phyloP scores from a whole-genome alignment of 2,329 filamentous ascomycete genomes.

The Ophiocordyceps robertsii region DNA sequence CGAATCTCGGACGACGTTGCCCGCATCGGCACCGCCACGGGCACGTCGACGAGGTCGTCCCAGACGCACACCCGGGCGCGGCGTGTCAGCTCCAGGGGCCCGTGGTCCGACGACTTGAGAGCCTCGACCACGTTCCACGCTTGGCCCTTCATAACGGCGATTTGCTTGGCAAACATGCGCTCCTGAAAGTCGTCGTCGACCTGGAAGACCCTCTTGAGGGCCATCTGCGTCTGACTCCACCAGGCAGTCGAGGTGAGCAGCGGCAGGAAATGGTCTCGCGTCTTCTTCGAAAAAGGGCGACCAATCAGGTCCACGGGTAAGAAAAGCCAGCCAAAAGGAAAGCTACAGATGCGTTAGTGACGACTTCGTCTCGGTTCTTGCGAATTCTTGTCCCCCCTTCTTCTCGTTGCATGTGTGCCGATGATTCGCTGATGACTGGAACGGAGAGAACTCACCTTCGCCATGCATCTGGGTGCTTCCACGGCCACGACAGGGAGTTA shows the following conservation, averaged over 20 bases:
- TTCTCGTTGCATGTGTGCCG: too few species aligned
- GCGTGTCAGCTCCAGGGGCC: slow-evolving; percentile 82
- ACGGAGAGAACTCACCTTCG: slow-evolving; percentile 28
- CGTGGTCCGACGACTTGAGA: slow-evolving; percentile 82
- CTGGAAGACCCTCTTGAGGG: slow-evolving; percentile 75
- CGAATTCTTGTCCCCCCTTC: background rate
- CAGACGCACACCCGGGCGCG: slow-evolving; percentile 88
- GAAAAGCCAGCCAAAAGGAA: slow-evolving; percentile 97
- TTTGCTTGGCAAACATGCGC: slow-evolving; percentile 96
- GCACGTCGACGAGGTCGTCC: slow-evolving; percentile 95
- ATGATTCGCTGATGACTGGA: too few species aligned
- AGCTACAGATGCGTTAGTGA: slow-evolving; percentile 30
- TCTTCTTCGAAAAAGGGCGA: slow-evolving; percentile 88
- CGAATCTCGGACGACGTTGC: slow-evolving; percentile 75
- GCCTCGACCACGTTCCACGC: slow-evolving; percentile 99
- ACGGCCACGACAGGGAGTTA: slow-evolving; percentile 96
- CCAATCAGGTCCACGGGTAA: slow-evolving; percentile 92
- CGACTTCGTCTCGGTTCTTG: background rate
- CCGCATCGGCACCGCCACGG: slow-evolving; percentile 82
- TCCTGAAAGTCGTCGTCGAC: slow-evolving; percentile 95
- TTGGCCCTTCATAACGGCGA: slow-evolving; percentile 98
- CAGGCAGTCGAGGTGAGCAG: slow-evolving; percentile 86
- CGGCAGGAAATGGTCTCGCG: slow-evolving; percentile 88
- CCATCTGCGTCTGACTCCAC: slow-evolving; percentile 91
- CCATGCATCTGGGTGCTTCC: slow-evolving; percentile 94